Evolutionary conservation across 2,329 filamentous ascomycete genomes (phyloP).

Genomic region (Chaetomiaceae sp.): DNA sequence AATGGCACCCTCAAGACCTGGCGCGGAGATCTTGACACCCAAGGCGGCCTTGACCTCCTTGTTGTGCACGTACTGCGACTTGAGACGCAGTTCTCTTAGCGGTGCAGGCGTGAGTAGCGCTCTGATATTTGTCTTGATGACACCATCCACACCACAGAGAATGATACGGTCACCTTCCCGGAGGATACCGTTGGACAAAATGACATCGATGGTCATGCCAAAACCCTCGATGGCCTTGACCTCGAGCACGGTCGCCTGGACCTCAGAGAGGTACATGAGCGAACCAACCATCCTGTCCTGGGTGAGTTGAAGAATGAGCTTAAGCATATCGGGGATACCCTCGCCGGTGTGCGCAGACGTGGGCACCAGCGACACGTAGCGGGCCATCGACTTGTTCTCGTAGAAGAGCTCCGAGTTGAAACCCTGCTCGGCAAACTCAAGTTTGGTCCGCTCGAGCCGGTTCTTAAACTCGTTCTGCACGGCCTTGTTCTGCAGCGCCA

Average conservation of each 20-base stretch:
- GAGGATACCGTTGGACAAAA: constrained; percentile 91
- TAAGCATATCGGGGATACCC: constrained; percentile 97
- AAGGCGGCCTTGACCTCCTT: constrained; percentile 98
- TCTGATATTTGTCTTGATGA: constrained; percentile 91
- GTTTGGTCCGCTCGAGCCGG: constrained; percentile 82
- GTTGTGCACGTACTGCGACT: constrained; percentile 96
- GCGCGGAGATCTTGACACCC: constrained; percentile 97
- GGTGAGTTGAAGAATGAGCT: constrained; percentile 83
- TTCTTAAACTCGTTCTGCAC: constrained; percentile 93
- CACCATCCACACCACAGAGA: constrained; percentile 91
- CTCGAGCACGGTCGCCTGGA: constrained; percentile 95
- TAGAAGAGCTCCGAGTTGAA: constrained; percentile 98
- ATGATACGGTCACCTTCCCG: constrained; percentile 92
- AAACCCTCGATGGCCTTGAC: constrained; percentile 99
- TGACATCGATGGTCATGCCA: constrained; percentile 96
- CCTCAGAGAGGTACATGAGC: constrained; percentile 97
- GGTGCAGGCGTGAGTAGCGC: constrained; percentile 89
- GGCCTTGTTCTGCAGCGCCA: constrained; percentile 83
- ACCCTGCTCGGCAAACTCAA: constrained; percentile 90
- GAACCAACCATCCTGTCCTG: constrained; percentile 97
- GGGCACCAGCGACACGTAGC: constrained; percentile 89
- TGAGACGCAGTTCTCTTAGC: constrained; percentile 88
- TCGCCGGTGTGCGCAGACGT: constrained; percentile 98
- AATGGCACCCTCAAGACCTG: constrained; percentile 91
- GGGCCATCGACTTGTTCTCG: constrained; percentile 96